Conservation (phyloP, 2,329 filamentous ascomycete species). For the Alternaria sp. region DNA sequence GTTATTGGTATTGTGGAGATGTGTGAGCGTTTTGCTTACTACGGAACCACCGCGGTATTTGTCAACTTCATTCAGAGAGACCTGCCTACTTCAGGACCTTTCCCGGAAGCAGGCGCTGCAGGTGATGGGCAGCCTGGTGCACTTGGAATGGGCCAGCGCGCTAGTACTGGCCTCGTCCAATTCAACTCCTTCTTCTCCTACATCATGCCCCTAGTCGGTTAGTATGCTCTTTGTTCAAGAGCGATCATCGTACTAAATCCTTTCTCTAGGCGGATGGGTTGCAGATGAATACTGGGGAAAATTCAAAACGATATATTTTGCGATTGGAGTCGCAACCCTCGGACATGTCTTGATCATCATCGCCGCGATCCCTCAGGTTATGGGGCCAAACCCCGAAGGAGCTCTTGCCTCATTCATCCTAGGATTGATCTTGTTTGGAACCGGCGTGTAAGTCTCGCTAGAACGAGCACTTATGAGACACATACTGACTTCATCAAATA, state of each 20-base stretch:
- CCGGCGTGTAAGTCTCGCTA: conserved; percentile 39
- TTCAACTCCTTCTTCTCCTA: conserved; percentile 37
- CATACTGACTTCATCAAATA: not conserved
- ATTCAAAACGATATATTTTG: conserved; percentile 66
- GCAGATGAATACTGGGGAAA: conserved; percentile 68
- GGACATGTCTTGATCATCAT: conserved; percentile 63
- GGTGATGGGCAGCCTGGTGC: conserved; percentile 42
- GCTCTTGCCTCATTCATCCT: conserved; percentile 60
- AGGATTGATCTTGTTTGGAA: conserved; percentile 55
- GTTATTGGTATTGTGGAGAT: conserved; percentile 44
- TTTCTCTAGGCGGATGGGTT: conserved; percentile 64
- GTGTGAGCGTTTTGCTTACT: conserved; percentile 43
- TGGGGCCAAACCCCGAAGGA: conserved; percentile 42
- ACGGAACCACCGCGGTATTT: conserved; percentile 38
- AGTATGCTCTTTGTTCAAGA: conserved; percentile 13
- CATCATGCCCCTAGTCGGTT: conserved; percentile 37
- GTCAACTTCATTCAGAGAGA: conserved; percentile 54
- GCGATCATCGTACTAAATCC: conserved; percentile 44
- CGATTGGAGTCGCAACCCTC: conserved; percentile 65
- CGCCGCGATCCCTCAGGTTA: conserved; percentile 60
- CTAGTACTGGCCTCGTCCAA: conserved; percentile 35
- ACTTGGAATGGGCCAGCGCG: conserved; percentile 38
- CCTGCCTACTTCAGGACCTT: conserved; percentile 56
- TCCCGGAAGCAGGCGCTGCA: conserved; percentile 59
- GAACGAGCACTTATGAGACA: not conserved